phyloP scores from a whole-genome alignment of 345 rosid genomes.

The Carallia brachiata region DNA sequence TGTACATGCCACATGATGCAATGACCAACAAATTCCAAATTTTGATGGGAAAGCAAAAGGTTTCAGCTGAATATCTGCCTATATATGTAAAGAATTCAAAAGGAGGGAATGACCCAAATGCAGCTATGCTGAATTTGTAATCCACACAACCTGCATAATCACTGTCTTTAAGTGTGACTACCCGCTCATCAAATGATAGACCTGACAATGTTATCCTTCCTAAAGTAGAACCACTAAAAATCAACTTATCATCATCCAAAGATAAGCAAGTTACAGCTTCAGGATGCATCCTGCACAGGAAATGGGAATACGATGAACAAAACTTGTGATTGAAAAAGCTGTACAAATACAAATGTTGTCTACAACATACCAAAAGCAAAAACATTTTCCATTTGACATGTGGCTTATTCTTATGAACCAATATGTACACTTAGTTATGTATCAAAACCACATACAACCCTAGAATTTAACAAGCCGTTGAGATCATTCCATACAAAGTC shows the following conservation, averaged over 20 bases:
- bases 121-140: neutral
- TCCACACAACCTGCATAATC: conserved; percentile 52
- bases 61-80: too few relatives aligned
- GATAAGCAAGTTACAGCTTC: conserved; percentile 73
- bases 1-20: too few relatives aligned
- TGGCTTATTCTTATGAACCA: neutral
- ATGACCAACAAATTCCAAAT: too few relatives aligned
- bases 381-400: neutral
- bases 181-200: conserved; percentile 56
- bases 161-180: conserved; percentile 60
- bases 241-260: conserved; percentile 61
- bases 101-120: neutral
- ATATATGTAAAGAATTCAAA: neutral
- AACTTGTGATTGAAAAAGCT: neutral
- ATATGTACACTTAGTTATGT: neutral
- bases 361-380: neutral
- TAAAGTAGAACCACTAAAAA: conserved; percentile 66
- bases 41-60: too few relatives aligned
- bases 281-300: conserved; percentile 59
- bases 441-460: neutral
- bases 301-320: neutral
- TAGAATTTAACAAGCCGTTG: neutral
- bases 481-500: neutral
- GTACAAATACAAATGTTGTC: neutral
- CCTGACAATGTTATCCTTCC: conserved; percentile 71